Evolutionary conservation across 305 asterid species (phyloP).

Genomic region (Nicotiana rustica): DNA sequence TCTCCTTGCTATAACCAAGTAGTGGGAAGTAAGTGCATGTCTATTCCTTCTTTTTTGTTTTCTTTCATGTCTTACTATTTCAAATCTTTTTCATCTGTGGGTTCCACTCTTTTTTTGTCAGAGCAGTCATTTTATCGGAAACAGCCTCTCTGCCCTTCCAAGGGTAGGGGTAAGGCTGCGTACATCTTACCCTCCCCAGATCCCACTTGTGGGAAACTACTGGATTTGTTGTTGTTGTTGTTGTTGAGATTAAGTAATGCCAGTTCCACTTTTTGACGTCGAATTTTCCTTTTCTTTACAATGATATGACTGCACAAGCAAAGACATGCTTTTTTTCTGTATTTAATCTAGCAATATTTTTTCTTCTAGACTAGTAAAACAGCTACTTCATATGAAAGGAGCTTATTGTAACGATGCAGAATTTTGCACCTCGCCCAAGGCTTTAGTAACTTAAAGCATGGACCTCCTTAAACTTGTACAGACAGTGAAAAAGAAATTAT

Average conservation of each 20-base stretch:
- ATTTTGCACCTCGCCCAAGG: background rate
- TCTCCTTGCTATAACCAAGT: constrained; percentile 22
- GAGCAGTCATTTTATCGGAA: background rate
- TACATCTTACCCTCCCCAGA: too few species aligned
- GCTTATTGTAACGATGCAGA: constrained; percentile 21
- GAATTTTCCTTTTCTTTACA: background rate
- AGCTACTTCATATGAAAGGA: constrained; percentile 20
- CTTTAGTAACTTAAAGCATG: constrained; percentile 31
- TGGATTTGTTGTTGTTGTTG: too few species aligned
- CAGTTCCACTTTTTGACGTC: background rate
- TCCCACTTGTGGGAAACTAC: too few species aligned
- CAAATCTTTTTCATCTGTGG: background rate
- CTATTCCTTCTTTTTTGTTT: background rate
- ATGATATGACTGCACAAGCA: constrained; percentile 20
- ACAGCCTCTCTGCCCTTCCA: too few species aligned
- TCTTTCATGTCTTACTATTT: background rate
- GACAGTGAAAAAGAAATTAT: constrained; percentile 32
- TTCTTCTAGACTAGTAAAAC: constrained; percentile 25
- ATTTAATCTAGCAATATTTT: background rate
- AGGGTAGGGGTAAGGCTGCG: too few species aligned
- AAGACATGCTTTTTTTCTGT: background rate
- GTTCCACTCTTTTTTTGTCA: background rate
- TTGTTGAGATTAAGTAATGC: background rate
- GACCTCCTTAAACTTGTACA: constrained; percentile 23
- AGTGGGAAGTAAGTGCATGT: background rate